Evolutionary conservation across 139 green algal genomes (phyloP).

Genomic region (Nannochloris sp.): DNA sequence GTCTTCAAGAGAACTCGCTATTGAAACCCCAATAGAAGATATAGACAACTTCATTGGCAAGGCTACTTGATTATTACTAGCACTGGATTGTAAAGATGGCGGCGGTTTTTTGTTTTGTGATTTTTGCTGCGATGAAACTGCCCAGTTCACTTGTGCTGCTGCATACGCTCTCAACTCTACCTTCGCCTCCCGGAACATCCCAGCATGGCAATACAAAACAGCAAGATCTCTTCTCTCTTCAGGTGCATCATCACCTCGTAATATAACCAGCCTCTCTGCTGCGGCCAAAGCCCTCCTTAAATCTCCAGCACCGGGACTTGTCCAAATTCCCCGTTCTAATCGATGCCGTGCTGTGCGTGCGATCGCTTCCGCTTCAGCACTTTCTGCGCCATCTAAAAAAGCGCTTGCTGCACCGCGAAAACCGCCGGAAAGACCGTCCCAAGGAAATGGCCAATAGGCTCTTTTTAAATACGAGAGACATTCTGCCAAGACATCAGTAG

Average conservation of each 20-base stretch:
- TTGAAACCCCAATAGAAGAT: too few relatives aligned
- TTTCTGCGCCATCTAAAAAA: conserved; percentile 8
- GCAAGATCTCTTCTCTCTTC: conserved; percentile 45
- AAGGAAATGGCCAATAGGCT: conserved; percentile 75
- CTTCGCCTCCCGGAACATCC: conserved; percentile 26
- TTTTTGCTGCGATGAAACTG: background rate
- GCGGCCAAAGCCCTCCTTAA: conserved; percentile 50
- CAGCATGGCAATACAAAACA: conserved; percentile 51
- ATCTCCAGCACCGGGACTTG: conserved; percentile 57
- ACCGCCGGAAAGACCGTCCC: conserved; percentile 47
- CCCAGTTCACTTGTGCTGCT: background rate
- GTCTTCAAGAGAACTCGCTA: too few relatives aligned
- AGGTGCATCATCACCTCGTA: conserved; percentile 32
- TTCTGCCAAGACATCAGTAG: conserved; percentile 49
- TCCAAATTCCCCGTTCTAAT: conserved; percentile 77
- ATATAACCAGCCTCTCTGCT: conserved; percentile 59
- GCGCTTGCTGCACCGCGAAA: conserved; percentile 32
- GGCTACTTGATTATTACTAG: too few relatives aligned
- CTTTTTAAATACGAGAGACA: conserved; percentile 71
- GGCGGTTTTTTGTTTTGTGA: too few relatives aligned
- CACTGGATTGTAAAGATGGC: too few relatives aligned
- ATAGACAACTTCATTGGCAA: too few relatives aligned
- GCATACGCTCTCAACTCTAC: conserved; percentile 46
- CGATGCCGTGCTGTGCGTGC: conserved; percentile 52
- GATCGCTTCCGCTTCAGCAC: conserved; percentile 33